Base-by-base conservation (phyloP, 2,329 filamentous ascomycete species). In the Magnaporthiopsis poae region DNA sequence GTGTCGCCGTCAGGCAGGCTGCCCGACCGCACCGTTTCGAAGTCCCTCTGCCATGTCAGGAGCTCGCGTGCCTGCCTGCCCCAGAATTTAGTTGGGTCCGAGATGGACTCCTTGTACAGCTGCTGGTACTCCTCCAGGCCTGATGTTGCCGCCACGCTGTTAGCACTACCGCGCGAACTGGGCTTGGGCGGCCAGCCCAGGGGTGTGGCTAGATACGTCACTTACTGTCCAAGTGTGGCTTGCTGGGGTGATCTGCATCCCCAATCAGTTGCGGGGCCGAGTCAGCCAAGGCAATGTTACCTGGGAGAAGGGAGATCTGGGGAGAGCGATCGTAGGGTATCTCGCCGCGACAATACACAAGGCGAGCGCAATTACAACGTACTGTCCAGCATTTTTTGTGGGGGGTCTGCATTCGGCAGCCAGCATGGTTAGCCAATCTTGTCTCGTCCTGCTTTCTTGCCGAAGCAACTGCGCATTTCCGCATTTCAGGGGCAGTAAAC, bases 71-170 rank as follows among this genome's bases (percentile, higher is more conserved):
- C 95, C 77, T 90, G 84, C 71, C 84, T 85, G 69, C 84, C 92
- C 93, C 94, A 99, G 82, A 98, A 99, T 77, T 90, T 88, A 70
- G 93, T 82, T 64, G 95, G 94, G 72, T 95, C 83, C 72, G 89
- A 88, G 76, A 99, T 97, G 63, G 95, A 99, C 80, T 99, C 85
- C 75, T 88, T 83, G 82, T 90, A 89, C 67, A 89, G 77, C 73
- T 81, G 80, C 74, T 89, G 83, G 77, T 90, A 90, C 71, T 90
- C 85, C 69, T 89, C 86, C 68, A 89, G 75, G 72, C 80, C 86
- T 89, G 71, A 68, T 46, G 61, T 21, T 25, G 62, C 52, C 21
- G 27, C 25, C 29, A n/a, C 35, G 25, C 25, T 2, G 70, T 77
- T 67, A 77, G 75, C 70, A 65, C 61, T n/a, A 46, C 33, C 60